Evolutionary conservation across 2,329 filamentous ascomycete species (phyloP).

Genomic region (Alternaria arbusti): DNA sequence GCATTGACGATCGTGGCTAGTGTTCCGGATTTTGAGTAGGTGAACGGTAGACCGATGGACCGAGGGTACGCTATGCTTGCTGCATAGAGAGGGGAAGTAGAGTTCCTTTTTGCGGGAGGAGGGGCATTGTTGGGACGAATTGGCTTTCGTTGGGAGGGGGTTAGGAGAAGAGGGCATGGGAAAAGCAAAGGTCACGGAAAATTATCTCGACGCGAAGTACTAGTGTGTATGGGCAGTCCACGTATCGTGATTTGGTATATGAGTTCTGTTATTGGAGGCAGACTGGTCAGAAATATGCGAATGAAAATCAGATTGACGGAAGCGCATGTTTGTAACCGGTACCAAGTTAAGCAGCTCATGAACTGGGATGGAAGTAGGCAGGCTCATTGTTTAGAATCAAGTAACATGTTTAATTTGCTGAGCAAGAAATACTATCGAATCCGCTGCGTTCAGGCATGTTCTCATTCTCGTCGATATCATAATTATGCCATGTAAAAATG

Average conservation of each 20-base stretch:
- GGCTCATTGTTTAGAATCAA: not conserved
- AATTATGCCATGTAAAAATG: conserved; percentile 19
- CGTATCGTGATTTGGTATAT: not conserved
- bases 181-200: not conserved
- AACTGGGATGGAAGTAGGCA: not conserved
- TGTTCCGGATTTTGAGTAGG: not conserved
- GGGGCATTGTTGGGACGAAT: not conserved
- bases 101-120: not conserved
- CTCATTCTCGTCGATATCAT: conserved; percentile 15
- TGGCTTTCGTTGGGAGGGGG: not conserved
- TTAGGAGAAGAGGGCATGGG: not conserved
- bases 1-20: not conserved
- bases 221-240: not conserved
- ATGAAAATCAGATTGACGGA: not conserved
- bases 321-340: not conserved
- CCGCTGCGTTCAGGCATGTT: conserved; percentile 14
- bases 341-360: not conserved
- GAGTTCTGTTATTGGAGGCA: not conserved
- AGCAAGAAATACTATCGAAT: conserved; percentile 8
- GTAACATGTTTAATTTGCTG: conserved; percentile 8
- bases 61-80: not conserved
- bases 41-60: not conserved
- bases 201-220: not conserved
- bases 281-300: not conserved
- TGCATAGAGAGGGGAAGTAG: not conserved